These are phyloP conservation scores for Candida insectalens DNA, from an alignment of 805 yeast species.

Conservation along the genomic window DNA sequence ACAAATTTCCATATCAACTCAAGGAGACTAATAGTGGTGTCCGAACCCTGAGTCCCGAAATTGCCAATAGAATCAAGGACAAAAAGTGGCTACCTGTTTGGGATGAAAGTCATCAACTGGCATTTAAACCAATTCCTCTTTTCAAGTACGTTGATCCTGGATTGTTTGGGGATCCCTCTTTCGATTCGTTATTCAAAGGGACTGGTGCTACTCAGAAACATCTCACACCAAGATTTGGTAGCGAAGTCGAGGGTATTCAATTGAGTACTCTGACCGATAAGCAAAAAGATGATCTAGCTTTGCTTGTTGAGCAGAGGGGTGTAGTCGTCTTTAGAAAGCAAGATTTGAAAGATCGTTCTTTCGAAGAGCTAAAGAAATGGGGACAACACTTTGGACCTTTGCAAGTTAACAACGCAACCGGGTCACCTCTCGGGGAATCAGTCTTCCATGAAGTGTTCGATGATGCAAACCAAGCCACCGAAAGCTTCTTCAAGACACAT, in stretches of 20 bases:
- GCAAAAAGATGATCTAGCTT: slow-evolving; percentile 62
- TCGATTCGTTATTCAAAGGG: slow-evolving; percentile 35
- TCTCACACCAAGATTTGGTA: slow-evolving; percentile 63
- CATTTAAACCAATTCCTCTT: slow-evolving; percentile 32
- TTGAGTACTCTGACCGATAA: slow-evolving; percentile 39
- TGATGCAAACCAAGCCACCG: slow-evolving; percentile 27
- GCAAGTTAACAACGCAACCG: slow-evolving; percentile 69
- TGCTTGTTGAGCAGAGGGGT: slow-evolving; percentile 58
- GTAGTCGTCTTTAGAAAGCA: slow-evolving; percentile 59
- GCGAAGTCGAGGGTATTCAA: slow-evolving; percentile 52
- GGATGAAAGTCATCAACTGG: slow-evolving; percentile 8
- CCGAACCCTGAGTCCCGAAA: background rate
- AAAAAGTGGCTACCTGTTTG: slow-evolving; percentile 10
- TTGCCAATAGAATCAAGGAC: slow-evolving; percentile 3
- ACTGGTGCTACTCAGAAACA: slow-evolving; percentile 23
- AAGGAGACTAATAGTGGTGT: background rate
- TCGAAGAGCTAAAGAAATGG: slow-evolving; percentile 36
- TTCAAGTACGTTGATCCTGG: slow-evolving; percentile 58
- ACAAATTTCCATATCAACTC: too few relatives aligned
- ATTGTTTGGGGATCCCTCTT: slow-evolving; percentile 43
- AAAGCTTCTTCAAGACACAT: slow-evolving; percentile 25
- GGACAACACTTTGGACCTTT: slow-evolving; percentile 61
- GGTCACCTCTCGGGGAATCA: slow-evolving; percentile 51
- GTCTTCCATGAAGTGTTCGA: slow-evolving; percentile 57
- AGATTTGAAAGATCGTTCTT: slow-evolving; percentile 50